Evolutionary conservation across 1,139 yeast genomes (phyloP).

Genomic region (Sporopachydermia cereana): DNA sequence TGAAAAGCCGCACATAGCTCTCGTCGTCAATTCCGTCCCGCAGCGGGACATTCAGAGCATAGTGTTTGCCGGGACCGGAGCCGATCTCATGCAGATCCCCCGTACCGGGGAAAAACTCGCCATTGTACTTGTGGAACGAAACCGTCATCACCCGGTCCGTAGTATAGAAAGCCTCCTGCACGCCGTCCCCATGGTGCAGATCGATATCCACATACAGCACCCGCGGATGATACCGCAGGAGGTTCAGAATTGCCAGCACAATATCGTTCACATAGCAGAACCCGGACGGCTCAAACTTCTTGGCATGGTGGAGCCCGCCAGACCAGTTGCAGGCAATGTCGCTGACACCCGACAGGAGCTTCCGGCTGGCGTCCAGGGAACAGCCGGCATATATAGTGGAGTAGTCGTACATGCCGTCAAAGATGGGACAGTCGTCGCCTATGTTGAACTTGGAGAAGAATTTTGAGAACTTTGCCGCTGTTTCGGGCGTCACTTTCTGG

Average conservation of each 20-base stretch:
- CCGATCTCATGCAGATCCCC: conserved; percentile 87
- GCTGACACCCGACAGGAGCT: conserved; percentile 71
- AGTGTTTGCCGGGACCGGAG: conserved; percentile 79
- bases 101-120: conserved; percentile 94
- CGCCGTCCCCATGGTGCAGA: conserved; percentile 98
- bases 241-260: conserved; percentile 81
- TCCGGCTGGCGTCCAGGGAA: conserved; percentile 82
- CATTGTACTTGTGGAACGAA: conserved; percentile 83
- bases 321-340: conserved; percentile 96
- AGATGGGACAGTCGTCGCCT: conserved; percentile 96
- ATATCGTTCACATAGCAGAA: conserved; percentile 89
- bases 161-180: conserved; percentile 93
- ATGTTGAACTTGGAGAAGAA: conserved; percentile 72
- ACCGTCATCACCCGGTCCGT: conserved; percentile 97
- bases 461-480: conserved; percentile 45
- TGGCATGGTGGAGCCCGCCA: conserved; percentile 96
- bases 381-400: conserved; percentile 85
- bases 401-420: conserved; percentile 88
- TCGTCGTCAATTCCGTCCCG: conserved; percentile 91
- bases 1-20: conserved; percentile 76
- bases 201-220: conserved; percentile 95
- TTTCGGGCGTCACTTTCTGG: conserved; percentile 73
- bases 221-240: conserved; percentile 83
- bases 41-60: conserved; percentile 79
- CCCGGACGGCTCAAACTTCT: conserved; percentile 91